Conservation (phyloP, 2,329 filamentous ascomycete species). For the Colletotrichum sidae region DNA sequence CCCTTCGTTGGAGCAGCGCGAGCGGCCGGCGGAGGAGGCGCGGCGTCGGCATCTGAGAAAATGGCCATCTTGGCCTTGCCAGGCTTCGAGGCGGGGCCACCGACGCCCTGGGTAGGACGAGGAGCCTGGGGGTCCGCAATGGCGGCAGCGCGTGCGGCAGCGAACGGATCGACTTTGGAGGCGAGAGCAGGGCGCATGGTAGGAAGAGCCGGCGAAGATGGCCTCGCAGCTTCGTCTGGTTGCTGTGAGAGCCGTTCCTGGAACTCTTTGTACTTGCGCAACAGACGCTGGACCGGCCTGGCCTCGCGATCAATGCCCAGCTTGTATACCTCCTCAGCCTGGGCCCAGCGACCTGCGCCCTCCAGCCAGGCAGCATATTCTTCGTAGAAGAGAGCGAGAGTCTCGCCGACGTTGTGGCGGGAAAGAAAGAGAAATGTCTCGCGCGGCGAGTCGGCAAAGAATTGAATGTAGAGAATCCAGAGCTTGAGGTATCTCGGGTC, state of each 20-base stretch:
- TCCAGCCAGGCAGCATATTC: conserved; percentile 97
- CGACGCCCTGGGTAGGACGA: conserved; percentile 59
- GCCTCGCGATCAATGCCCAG: conserved; percentile 91
- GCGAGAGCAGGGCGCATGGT: conserved; percentile 85
- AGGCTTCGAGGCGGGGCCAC: conserved; percentile 68
- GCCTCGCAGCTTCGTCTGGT: conserved; percentile 71
- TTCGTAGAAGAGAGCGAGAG: conserved; percentile 92
- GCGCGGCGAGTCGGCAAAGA: conserved; percentile 92
- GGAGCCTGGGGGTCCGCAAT: conserved; percentile 75
- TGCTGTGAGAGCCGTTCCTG: conserved; percentile 79
- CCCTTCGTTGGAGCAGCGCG: conserved; percentile 71
- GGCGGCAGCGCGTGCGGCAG: conserved; percentile 61
- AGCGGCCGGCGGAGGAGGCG: conserved; percentile 66
- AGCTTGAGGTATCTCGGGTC: conserved; percentile 93
- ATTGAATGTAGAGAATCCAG: conserved; percentile 93
- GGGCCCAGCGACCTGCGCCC: conserved; percentile 82
- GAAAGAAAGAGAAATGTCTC: conserved; percentile 94
- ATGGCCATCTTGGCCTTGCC: conserved; percentile 87
- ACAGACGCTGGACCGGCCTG: conserved; percentile 80
- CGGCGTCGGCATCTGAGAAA: conserved; percentile 82
- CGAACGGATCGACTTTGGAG: conserved; percentile 87
- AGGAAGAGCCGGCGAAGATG: conserved; percentile 88
- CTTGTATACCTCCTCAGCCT: conserved; percentile 94
- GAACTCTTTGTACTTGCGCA: conserved; percentile 94
- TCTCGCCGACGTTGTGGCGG: conserved; percentile 87